Evolutionary conservation across 2,329 filamentous ascomycete genomes (phyloP).

Genomic region (Pestalotiopsis sp.): DNA sequence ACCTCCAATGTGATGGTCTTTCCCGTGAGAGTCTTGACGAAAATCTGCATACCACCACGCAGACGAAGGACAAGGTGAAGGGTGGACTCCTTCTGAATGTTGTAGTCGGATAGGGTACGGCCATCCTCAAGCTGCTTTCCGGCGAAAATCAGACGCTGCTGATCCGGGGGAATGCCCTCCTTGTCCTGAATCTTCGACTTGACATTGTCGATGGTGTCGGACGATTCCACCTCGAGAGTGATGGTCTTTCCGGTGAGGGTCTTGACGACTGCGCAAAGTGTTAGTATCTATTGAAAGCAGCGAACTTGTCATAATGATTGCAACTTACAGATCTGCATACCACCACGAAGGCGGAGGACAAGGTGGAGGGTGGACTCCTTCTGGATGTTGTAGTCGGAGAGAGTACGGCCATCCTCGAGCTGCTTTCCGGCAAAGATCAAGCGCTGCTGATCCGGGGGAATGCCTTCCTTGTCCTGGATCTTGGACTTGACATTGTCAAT

Average conservation of each 20-base stretch:
- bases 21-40: slow-evolving; percentile 71
- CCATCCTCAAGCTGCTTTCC: slow-evolving; percentile 94
- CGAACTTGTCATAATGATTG: neutral
- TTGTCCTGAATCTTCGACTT: slow-evolving; percentile 93
- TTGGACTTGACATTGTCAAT: slow-evolving; percentile 97
- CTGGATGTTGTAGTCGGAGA: slow-evolving; percentile 94
- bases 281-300: neutral
- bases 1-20: slow-evolving; percentile 73
- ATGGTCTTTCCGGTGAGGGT: slow-evolving; percentile 92
- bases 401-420: slow-evolving; percentile 88
- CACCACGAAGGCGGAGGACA: slow-evolving; percentile 84
- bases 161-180: slow-evolving; percentile 91
- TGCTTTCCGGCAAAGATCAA: slow-evolving; percentile 97
- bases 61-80: slow-evolving; percentile 80
- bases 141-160: slow-evolving; percentile 91
- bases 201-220: slow-evolving; percentile 91
- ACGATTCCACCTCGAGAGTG: slow-evolving; percentile 86
- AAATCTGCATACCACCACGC: slow-evolving; percentile 79
- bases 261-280: slow-evolving; percentile 60
- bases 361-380: slow-evolving; percentile 87
- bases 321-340: slow-evolving; percentile 72
- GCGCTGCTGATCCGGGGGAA: slow-evolving; percentile 94
- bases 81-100: slow-evolving; percentile 91
- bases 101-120: slow-evolving; percentile 90
- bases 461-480: slow-evolving; percentile 98